A percentile compares a stretch with the other conserved stretches of the same genome.
Evolutionary conservation across 495 filamentous ascomycete genomes (phyloP).

Genomic region (Hypoxylon lenormandii): DNA sequence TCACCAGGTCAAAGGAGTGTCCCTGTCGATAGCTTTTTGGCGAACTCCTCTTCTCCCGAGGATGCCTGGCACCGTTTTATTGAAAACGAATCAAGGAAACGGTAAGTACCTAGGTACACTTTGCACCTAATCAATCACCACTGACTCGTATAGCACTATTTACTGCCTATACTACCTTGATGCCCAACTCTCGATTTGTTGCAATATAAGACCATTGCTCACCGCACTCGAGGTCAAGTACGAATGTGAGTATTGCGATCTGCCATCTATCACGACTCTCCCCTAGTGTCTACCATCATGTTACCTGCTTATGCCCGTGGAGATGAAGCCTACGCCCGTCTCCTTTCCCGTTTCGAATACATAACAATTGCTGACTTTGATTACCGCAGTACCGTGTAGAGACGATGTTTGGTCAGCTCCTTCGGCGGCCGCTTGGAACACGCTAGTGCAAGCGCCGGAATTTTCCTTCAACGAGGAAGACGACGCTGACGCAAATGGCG

Average conservation of each 20-base stretch:
- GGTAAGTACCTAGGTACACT: neutral
- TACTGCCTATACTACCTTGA: constrained; percentile 1
- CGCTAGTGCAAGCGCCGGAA: neutral
- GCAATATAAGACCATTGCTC: neutral
- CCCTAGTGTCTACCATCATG: neutral
- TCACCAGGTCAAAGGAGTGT: neutral
- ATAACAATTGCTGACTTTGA: neutral
- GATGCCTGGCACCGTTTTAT: neutral
- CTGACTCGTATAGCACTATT: neutral
- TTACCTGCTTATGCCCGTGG: too few relatives aligned
- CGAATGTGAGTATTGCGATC: neutral
- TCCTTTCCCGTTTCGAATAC: neutral
- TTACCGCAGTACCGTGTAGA: neutral
- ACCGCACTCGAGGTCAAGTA: neutral
- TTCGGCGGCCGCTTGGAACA: neutral
- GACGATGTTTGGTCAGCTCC: neutral
- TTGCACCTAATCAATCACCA: neutral
- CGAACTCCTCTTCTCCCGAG: neutral
- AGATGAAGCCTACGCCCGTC: neutral
- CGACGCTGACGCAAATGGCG: neutral
- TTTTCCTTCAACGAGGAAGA: neutral
- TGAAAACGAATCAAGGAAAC: neutral
- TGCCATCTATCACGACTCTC: neutral
- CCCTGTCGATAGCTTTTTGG: neutral
- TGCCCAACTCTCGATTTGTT: neutral